These are phyloP conservation scores for Uronychia binucleata DNA, from an alignment of 73 alveolate genomes.

Conservation along the genomic window DNA sequence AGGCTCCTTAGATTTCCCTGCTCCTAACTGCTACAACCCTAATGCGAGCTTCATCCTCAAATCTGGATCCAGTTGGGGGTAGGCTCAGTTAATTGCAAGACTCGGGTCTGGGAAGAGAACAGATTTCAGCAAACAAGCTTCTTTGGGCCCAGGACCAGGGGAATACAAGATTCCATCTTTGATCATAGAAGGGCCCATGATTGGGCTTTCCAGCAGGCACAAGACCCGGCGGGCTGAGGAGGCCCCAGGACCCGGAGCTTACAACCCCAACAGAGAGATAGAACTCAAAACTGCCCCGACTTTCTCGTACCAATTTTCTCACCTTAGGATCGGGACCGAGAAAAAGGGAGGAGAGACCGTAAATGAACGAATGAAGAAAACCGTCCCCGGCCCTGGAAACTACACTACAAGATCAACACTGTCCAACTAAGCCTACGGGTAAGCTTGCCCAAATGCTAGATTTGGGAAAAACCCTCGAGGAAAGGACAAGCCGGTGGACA, in stretches of 20 bases:
- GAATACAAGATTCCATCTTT: constrained; percentile 10
- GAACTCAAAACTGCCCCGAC: background rate
- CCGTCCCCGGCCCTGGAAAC: constrained; percentile 32
- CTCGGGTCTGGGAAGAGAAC: constrained; percentile 9
- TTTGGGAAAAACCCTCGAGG: background rate
- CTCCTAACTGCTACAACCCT: background rate
- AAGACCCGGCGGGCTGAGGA: background rate
- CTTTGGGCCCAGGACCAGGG: constrained; percentile 18
- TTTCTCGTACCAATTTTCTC: background rate
- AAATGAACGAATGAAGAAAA: background rate
- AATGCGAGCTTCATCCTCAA: background rate
- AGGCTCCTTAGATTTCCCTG: background rate
- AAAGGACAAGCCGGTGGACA: background rate
- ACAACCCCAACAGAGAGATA: background rate
- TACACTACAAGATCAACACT: constrained; percentile 14
- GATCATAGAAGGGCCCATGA: constrained; percentile 4
- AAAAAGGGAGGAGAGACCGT: background rate
- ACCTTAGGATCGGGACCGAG: background rate
- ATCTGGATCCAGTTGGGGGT: background rate
- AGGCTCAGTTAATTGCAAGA: background rate
- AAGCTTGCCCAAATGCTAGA: background rate
- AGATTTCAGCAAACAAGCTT: constrained; percentile 8
- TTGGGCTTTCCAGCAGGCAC: constrained; percentile 5
- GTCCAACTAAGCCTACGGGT: background rate
- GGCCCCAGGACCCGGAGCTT: constrained; percentile 39